Evolutionary conservation across 1,139 yeast species (phyloP), one percentile per base, ranked within the genome.

Genomic region (Debaryomycetaceae sp.): DNA sequence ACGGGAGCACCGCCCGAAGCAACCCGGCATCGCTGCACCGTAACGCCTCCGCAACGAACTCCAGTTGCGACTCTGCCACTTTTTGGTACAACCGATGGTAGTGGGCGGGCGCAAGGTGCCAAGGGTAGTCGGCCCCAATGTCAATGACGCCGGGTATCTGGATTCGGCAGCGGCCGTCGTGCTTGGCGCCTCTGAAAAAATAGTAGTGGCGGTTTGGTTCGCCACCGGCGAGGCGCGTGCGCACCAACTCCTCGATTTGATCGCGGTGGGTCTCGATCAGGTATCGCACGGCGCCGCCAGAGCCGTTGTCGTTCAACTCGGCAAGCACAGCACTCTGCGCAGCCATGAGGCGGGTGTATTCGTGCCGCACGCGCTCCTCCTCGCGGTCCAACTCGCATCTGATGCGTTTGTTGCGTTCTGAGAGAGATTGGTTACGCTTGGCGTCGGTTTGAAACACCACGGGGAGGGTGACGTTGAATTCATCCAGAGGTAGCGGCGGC

Each of bases 391-490:
- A 37, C 14, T 42, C 46, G 7, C 35, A 30, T 8, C 47, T 41
- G 6, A 58, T 44, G 28, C 48, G 34, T 4, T 31, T 27, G 29
- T 47, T 45, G 15, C 40, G 40, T 18, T 37, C 35, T 16, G 45
- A 40, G 10, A 58, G 35, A 31, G 43, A 39, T 18, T 46, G 50
- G 34, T 59, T 55, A 25, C 40, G 42, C 17, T 41, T 43, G 12
- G 58, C 65, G 27, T 53, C 56, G 7, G 43, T 43, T 25, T 43
- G 44, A 32, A 60, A 59, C 2, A 59, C 43, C 20, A 48, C 24
- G 2, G 64, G 64, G 15, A 61, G 31, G 10, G 34, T 34, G 14
- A 54, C 29, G 8, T 43, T 41, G 31, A 54, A 48, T 11, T 47
- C 51, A 16, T 46, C 50, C 8, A n/a, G n/a, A n/a, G n/a, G n/a